Percentiles rank a stretch among this genome's conserved stretches.
These are phyloP conservation scores for Hyaloraphidium curvatum DNA, from an alignment of 192 early-diverging fungal genomes.

Conservation along the genomic window DNA sequence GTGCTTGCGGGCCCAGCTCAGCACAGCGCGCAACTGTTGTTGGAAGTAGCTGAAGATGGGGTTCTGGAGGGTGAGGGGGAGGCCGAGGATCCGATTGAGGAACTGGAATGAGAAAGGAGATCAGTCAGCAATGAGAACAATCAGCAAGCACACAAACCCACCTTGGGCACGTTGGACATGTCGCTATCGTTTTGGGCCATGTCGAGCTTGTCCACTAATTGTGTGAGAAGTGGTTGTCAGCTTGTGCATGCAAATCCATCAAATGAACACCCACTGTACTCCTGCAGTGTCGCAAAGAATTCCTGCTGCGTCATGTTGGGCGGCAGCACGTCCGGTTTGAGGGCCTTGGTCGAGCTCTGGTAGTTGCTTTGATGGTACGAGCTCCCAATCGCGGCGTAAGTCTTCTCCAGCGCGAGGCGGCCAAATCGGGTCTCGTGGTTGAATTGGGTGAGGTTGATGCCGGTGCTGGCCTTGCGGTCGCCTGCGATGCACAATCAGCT, in stretches of 20 bases:
- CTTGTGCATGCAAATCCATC: too few relatives aligned
- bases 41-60: not conserved
- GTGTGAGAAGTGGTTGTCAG: not conserved
- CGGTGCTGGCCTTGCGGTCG: not conserved
- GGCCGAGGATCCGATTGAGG: too few relatives aligned
- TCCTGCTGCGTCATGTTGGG: too few relatives aligned
- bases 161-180: too few relatives aligned
- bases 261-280: too few relatives aligned
- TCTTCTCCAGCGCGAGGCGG: not conserved
- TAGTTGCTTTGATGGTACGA: not conserved
- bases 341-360: not conserved
- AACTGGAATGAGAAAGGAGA: not conserved
- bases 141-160: too few relatives aligned
- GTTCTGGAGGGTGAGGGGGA: not conserved
- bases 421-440: not conserved
- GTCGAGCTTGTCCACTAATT: not conserved
- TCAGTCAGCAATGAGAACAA: not conserved
- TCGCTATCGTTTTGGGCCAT: too few relatives aligned
- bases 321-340: too few relatives aligned
- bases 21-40: not conserved
- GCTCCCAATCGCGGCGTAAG: too few relatives aligned
- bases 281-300: too few relatives aligned
- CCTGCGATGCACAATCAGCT: too few relatives aligned
- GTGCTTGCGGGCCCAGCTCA: too few relatives aligned
- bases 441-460: not conserved